phyloP scores from a whole-genome alignment of 2,329 filamentous ascomycete genomes.

The Juglanconis oblonga region DNA sequence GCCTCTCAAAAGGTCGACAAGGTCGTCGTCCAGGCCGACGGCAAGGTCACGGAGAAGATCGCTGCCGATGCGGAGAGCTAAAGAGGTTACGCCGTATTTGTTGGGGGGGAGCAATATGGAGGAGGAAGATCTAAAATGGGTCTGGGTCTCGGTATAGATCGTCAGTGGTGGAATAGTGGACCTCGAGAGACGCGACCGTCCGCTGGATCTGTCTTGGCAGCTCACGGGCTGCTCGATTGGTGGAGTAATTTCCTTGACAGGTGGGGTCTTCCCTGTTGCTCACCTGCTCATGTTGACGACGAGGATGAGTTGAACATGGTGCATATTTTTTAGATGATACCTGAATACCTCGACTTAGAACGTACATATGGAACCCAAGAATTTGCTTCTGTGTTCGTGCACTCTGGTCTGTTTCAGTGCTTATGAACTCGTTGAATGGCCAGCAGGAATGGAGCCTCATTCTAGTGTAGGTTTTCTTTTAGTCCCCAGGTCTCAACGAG shows the following conservation, averaged over 20 bases:
- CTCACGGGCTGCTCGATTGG: neutral
- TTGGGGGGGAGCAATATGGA: neutral
- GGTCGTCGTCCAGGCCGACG: slow-evolving; percentile 43
- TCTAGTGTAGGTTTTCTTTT: no score
- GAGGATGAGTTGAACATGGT: no score
- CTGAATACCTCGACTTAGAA: no score
- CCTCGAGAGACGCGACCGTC: neutral
- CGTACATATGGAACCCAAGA: no score
- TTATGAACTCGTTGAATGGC: no score
- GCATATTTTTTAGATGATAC: no score
- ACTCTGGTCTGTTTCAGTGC: no score
- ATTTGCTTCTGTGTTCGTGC: no score
- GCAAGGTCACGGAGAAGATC: slow-evolving; percentile 45
- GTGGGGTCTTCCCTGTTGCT: no score
- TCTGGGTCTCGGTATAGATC: neutral
- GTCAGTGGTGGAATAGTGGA: neutral
- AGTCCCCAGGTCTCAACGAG: no score
- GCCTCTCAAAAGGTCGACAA: slow-evolving; percentile 46
- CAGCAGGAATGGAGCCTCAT: no score
- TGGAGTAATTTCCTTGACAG: neutral
- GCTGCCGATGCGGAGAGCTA: slow-evolving; percentile 17
- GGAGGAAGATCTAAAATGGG: neutral
- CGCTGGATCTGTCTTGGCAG: neutral
- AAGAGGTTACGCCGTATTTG: neutral
- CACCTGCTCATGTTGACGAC: no score